Evolutionary conservation across 164 flowering plant species (phyloP).

Genomic region (Hamamelis virginiana): DNA sequence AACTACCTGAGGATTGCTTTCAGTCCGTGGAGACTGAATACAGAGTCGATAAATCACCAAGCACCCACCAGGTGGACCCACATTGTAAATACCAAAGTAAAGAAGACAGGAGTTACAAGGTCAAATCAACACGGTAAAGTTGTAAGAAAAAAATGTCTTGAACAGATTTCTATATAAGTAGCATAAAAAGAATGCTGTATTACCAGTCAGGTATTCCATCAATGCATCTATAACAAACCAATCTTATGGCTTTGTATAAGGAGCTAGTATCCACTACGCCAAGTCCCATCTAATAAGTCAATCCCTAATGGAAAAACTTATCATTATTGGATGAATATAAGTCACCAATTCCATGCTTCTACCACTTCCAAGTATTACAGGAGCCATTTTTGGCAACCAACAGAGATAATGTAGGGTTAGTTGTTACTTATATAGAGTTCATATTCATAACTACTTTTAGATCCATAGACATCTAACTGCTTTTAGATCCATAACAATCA

Average conservation of each 20-base stretch:
- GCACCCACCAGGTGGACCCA: background rate
- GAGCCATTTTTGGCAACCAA: too few relatives aligned
- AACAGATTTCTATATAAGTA: background rate
- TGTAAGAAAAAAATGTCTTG: background rate
- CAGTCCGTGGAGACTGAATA: slow-evolving; percentile 21
- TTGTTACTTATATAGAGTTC: too few relatives aligned
- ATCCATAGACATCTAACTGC: too few relatives aligned
- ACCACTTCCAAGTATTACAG: too few relatives aligned
- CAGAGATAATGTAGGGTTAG: too few relatives aligned
- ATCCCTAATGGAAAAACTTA: too few relatives aligned
- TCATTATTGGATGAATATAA: too few relatives aligned
- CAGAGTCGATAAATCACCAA: background rate
- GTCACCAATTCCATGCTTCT: too few relatives aligned
- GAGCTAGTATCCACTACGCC: too few relatives aligned
- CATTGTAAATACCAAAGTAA: too few relatives aligned
- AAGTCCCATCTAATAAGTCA: too few relatives aligned
- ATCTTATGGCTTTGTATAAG: background rate
- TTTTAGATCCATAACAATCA: background rate
- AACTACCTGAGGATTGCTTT: slow-evolving; percentile 21
- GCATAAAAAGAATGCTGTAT: background rate
- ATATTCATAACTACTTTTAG: too few relatives aligned
- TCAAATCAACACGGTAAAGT: background rate
- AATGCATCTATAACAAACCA: background rate
- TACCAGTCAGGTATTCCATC: background rate
- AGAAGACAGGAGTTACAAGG: background rate